Evolutionary conservation across 1,139 yeast species (phyloP), one percentile per base, ranked within the genome.

Genomic region (Candida frijolesensis): DNA sequence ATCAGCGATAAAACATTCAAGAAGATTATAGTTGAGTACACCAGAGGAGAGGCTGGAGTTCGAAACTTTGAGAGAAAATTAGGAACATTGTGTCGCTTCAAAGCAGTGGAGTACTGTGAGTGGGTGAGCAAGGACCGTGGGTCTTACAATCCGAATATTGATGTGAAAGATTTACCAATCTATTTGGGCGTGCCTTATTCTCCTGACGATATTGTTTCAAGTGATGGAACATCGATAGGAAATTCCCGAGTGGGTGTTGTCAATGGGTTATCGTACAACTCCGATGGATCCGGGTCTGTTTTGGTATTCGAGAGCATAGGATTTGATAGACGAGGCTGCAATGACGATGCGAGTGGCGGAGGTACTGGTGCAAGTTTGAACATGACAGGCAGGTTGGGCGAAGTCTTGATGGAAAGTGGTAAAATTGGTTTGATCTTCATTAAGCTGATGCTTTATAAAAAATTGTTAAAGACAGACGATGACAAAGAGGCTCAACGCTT

Each of bases 201-300:
- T 2, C 53, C 63, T 10, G 64, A 63, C 3, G 62, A 62, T 58
- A 43, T 52, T 16, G 50, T 55, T 14, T 47, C 58, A 9, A 46
- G 50, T 41, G 59, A 57, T 37, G 45, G 46, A 4, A 49, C 60
- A 5, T 48, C 60, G 34, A 40, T 81, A 70, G 60, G 70, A 68
- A 52, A 65, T 19, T 58, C 64, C 35, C 73, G 75, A 27, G 78
- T 77, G 56, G 97, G 97, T 1, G 82, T 89, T 11, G 97, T 90
- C n/a, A 89, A 90, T 65, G 97, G 97, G 0, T 73, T 91, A 50
- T 90, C 96, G 0, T 91, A 90, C 65, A 89, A 88, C 70, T 84
- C 92, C 1, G 89, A 89, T 59, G 97, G 97, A 0, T 84, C 89
- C 14, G 97, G 97, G 0, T 87, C 96, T 1, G 84, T 89, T 0